Evolutionary conservation across 306 rosid genomes (phyloP).

Genomic region (Fagus sylvatica): DNA sequence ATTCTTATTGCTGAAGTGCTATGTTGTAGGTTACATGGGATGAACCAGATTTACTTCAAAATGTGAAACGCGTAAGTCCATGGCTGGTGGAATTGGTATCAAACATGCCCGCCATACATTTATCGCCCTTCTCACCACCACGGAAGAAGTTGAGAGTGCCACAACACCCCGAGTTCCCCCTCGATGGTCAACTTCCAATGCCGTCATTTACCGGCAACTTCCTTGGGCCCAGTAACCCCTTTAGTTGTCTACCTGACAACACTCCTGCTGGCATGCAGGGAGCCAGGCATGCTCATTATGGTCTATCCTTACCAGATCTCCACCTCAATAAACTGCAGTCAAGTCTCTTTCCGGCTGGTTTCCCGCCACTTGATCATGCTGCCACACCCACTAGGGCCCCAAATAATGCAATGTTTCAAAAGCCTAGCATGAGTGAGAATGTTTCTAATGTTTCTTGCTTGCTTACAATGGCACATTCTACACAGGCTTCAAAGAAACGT

Average conservation of each 20-base stretch:
- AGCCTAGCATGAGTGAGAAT: constrained; percentile 57
- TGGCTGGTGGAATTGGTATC: constrained; percentile 92
- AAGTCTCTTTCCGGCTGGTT: constrained; percentile 55
- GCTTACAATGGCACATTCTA: constrained; percentile 58
- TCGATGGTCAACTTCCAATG: constrained; percentile 56
- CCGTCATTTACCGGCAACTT: constrained; percentile 57
- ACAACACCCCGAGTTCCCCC: constrained; percentile 62
- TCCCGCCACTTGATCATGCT: constrained; percentile 45
- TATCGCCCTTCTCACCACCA: constrained; percentile 80
- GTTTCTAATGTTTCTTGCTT: constrained; percentile 69
- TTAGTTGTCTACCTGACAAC: constrained; percentile 66
- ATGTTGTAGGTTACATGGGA: constrained; percentile 85
- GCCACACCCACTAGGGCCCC: constrained; percentile 45
- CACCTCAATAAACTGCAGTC: constrained; percentile 71
- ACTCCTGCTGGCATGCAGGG: constrained; percentile 99
- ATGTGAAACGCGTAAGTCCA: constrained; percentile 87
- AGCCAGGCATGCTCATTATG: constrained; percentile 99
- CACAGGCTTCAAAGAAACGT: constrained; percentile 46
- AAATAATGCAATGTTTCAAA: constrained; percentile 39
- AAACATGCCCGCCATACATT: constrained; percentile 65
- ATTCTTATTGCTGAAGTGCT: constrained; percentile 27
- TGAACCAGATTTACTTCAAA: constrained; percentile 87
- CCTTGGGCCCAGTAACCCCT: constrained; percentile 59
- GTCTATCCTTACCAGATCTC: constrained; percentile 68
- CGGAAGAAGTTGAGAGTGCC: constrained; percentile 76